A percentile compares a stretch with the other conserved stretches of the same genome.
Conservation (phyloP, 345 rosid genomes). For the Tarenaya hassleriana region DNA sequence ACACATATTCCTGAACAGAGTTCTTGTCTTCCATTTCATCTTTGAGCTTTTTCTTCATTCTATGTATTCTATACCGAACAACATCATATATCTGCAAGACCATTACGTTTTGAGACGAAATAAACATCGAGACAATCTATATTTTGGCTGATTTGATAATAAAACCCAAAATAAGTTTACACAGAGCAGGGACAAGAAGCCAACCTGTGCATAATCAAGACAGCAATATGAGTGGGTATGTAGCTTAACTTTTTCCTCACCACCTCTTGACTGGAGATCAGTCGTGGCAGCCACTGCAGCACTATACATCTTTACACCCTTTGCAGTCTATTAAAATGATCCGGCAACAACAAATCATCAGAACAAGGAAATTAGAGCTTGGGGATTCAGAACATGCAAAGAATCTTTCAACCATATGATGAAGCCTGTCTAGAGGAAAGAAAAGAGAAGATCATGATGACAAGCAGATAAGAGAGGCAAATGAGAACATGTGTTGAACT, state of each 20-base stretch:
- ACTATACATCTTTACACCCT: slow-evolving; percentile 71
- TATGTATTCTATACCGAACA: slow-evolving; percentile 64
- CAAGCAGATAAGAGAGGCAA: not conserved
- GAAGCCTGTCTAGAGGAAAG: not conserved
- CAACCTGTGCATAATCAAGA: slow-evolving; percentile 81
- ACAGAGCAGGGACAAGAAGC: slow-evolving; percentile 13
- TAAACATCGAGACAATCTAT: slow-evolving; percentile 3
- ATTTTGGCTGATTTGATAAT: not conserved
- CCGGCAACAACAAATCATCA: slow-evolving; percentile 10
- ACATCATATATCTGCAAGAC: slow-evolving; percentile 69
- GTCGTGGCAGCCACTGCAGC: slow-evolving; percentile 70
- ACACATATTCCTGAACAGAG: slow-evolving; percentile 81
- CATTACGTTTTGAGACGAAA: slow-evolving; percentile 20
- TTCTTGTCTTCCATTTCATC: slow-evolving; percentile 84
- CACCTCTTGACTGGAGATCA: slow-evolving; percentile 53
- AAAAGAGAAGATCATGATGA: not conserved
- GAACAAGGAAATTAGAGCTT: not conserved
- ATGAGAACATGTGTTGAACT: not conserved
- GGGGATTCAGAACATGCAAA: slow-evolving; percentile 11
- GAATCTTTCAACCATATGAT: not conserved
- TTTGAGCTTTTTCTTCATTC: slow-evolving; percentile 67
- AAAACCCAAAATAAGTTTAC: slow-evolving; percentile 6
- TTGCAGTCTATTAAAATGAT: slow-evolving; percentile 58
- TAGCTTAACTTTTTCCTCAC: slow-evolving; percentile 77
- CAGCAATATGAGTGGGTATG: slow-evolving; percentile 90